Conservation (phyloP, 2,329 filamentous ascomycete genomes). For the Alternaria infectoria region DNA sequence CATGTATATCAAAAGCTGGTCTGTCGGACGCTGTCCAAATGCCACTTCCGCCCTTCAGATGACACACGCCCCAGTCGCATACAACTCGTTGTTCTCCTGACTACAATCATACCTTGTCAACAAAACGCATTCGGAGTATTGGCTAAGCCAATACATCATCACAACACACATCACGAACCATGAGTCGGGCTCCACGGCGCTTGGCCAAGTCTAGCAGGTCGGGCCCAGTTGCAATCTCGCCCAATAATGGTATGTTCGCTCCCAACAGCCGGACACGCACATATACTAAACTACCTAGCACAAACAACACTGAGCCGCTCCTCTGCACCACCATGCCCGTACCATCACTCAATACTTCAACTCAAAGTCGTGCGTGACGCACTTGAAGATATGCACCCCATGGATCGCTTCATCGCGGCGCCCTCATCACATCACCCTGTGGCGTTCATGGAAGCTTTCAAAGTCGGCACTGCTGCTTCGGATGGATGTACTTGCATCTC, state of each 20-base stretch:
- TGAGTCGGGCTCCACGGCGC: neutral
- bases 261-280: neutral
- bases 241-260: neutral
- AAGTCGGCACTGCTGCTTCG: slow-evolving; percentile 6
- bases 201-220: neutral
- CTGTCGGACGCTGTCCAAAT: neutral
- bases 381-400: slow-evolving; percentile 1
- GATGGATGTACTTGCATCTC: slow-evolving; percentile 6
- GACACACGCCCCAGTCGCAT: neutral
- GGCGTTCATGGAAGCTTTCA: neutral
- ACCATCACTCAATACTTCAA: neutral
- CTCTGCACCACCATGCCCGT: neutral
- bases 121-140: neutral
- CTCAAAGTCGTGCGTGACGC: neutral
- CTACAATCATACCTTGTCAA: neutral
- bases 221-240: neutral
- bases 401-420: slow-evolving; percentile 4
- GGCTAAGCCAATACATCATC: neutral
- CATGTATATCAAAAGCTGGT: neutral
- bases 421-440: slow-evolving; percentile 3
- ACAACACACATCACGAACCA: neutral
- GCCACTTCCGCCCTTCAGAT: neutral
- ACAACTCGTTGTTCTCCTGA: neutral
- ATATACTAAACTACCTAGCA: neutral
- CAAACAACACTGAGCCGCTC: neutral